Evolutionary conservation across 257 asterid genomes (phyloP).

Genomic region (Ilex asprella): DNA sequence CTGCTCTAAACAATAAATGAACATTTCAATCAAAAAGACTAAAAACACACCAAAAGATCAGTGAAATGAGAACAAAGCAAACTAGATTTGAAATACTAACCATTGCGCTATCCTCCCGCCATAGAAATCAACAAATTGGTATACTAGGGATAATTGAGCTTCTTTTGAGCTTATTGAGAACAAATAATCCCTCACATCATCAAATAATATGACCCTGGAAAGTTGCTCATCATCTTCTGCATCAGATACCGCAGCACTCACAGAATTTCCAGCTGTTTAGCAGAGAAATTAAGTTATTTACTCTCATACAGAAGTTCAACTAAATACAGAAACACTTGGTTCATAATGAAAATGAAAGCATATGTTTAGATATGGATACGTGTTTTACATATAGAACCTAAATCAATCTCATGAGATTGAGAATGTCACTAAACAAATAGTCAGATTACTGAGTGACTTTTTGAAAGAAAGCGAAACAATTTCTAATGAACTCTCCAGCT

Average conservation of each 20-base stretch:
- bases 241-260: slow-evolving; percentile 31
- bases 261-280: slow-evolving; percentile 35
- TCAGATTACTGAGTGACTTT: not conserved
- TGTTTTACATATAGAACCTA: not conserved
- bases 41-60: slow-evolving; percentile 7
- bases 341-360: not conserved
- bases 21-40: slow-evolving; percentile 11
- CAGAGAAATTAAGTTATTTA: slow-evolving; percentile 18
- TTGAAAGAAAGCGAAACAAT: not conserved
- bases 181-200: slow-evolving; percentile 81
- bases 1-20: no score
- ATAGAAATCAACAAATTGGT: slow-evolving; percentile 82
- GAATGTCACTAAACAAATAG: not conserved
- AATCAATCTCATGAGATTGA: not conserved
- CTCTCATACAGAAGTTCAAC: not conserved
- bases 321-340: not conserved
- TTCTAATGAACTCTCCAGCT: not conserved
- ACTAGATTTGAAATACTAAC: slow-evolving; percentile 33
- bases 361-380: not conserved
- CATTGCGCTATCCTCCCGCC: slow-evolving; percentile 89
- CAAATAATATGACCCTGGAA: slow-evolving; percentile 61
- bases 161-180: slow-evolving; percentile 78
- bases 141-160: slow-evolving; percentile 64
- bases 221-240: slow-evolving; percentile 76
- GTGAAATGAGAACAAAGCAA: slow-evolving; percentile 6